These are phyloP conservation scores for Globisporangium heterothallicum DNA, from an alignment of 352 stramenopile species.

Conservation along the genomic window DNA sequence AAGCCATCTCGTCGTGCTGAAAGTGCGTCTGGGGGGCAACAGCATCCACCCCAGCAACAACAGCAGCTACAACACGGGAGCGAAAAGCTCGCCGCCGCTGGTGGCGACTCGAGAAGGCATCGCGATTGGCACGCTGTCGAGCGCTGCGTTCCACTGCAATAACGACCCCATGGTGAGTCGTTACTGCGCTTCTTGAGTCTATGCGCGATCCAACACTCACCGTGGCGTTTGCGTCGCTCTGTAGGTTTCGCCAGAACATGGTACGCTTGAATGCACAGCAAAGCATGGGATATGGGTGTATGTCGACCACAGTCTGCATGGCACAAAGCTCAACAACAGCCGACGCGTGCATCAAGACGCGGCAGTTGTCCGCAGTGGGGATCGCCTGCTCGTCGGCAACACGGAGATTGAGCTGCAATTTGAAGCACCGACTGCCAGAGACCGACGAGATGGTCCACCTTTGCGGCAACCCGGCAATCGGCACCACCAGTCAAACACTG, in stretches of 20 bases:
- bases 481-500: background rate
- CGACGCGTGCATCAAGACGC: conserved; percentile 38
- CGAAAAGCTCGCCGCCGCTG: conserved; percentile 5
- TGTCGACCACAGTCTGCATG: conserved; percentile 60
- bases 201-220: too few species aligned
- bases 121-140: conserved; percentile 20
- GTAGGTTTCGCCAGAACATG: conserved; percentile 24
- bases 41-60: conserved; percentile 3
- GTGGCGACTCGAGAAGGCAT: conserved; percentile 12
- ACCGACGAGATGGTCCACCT: conserved; percentile 5
- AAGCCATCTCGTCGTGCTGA: conserved; percentile 6
- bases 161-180: conserved; percentile 9
- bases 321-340: conserved; percentile 38
- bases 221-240: background rate
- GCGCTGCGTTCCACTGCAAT: conserved; percentile 20
- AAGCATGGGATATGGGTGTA: conserved; percentile 63
- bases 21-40: conserved; percentile 9
- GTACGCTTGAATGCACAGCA: conserved; percentile 45
- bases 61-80: background rate
- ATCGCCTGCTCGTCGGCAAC: conserved; percentile 44
- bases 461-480: conserved; percentile 9
- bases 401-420: conserved; percentile 49
- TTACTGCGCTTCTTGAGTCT: background rate
- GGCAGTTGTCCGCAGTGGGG: conserved; percentile 47
- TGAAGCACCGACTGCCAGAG: background rate